Conservation (phyloP, 352 stramenopile genomes). For the Pythium sukuiense region DNA sequence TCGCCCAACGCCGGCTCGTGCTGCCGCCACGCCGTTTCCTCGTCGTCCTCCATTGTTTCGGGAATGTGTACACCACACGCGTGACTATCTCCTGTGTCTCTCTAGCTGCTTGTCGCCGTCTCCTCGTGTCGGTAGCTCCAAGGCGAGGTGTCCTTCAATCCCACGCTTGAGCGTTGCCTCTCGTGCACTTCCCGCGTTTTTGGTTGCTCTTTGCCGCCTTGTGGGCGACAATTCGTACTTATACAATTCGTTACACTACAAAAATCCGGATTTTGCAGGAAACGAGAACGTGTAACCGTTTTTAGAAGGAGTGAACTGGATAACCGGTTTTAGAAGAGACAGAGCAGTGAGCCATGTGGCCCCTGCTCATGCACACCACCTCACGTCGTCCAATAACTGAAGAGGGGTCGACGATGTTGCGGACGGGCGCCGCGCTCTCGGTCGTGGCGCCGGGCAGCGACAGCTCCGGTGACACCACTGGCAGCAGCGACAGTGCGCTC, state of each 20-base stretch:
- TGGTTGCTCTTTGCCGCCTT: constrained; percentile 11
- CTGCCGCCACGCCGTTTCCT: neutral
- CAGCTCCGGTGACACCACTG: neutral
- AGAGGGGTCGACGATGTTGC: neutral
- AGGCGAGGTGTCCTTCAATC: neutral
- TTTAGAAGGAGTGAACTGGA: neutral
- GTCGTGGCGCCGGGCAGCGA: constrained; percentile 10
- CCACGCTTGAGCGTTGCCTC: constrained; percentile 7
- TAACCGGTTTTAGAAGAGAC: neutral
- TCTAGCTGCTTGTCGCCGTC: neutral
- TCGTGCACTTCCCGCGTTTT: constrained; percentile 28
- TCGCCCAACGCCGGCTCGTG: neutral
- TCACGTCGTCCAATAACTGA: constrained; percentile 1
- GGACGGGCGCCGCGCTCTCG: constrained; percentile 16
- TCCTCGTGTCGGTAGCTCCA: neutral
- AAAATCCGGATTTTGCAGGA: neutral
- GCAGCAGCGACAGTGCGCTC: constrained; percentile 4
- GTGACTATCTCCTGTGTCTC: neutral
- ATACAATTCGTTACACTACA: constrained; percentile 7
- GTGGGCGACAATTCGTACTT: constrained; percentile 21
- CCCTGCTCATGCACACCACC: neutral
- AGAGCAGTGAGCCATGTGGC: neutral
- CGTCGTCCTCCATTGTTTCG: constrained; percentile 6
- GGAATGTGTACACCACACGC: neutral
- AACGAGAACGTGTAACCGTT: neutral